Percentiles rank a stretch among this genome's conserved stretches.
phyloP scores from a whole-genome alignment of 2,329 filamentous ascomycete genomes.

The Mollisiaceae sp. region DNA sequence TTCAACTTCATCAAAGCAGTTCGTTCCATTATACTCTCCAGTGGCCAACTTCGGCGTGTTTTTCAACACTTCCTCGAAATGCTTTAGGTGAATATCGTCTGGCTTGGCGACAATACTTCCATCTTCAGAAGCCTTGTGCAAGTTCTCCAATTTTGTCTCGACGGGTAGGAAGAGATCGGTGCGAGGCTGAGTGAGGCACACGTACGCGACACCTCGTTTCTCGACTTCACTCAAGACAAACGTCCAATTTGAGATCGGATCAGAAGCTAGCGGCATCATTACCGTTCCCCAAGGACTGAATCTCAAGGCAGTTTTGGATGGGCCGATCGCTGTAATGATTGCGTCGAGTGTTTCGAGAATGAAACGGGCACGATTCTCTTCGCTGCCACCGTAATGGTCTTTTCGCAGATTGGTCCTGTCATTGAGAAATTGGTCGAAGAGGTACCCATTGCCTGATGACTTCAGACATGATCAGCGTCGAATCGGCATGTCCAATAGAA shows the following conservation, averaged over 20 bases:
- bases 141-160: constrained; percentile 22
- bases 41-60: constrained; percentile 25
- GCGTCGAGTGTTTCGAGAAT: constrained; percentile 56
- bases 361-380: constrained; percentile 47
- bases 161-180: constrained; percentile 26
- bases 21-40: constrained; percentile 24
- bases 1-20: constrained; percentile 29
- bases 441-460: constrained; percentile 51
- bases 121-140: constrained; percentile 18
- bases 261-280: constrained; percentile 22
- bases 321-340: constrained; percentile 52
- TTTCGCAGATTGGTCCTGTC: constrained; percentile 55
- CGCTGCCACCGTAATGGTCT: constrained; percentile 44
- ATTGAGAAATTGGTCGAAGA: constrained; percentile 59
- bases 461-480: constrained; percentile 5
- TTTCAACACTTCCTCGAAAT: constrained; percentile 23
- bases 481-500: not conserved
- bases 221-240: constrained; percentile 26
- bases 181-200: constrained; percentile 25
- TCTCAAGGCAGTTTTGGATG: constrained; percentile 58
- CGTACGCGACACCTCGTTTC: constrained; percentile 27
- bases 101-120: constrained; percentile 12
- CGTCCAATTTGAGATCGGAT: constrained; percentile 24
- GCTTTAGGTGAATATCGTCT: constrained; percentile 22
- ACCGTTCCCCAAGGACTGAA: constrained; percentile 55